A percentile compares a stretch with the other conserved stretches of the same genome.
Evolutionary conservation across 1,284 basidiomycete species (phyloP).

Genomic region (Rhodotorula sp.): DNA sequence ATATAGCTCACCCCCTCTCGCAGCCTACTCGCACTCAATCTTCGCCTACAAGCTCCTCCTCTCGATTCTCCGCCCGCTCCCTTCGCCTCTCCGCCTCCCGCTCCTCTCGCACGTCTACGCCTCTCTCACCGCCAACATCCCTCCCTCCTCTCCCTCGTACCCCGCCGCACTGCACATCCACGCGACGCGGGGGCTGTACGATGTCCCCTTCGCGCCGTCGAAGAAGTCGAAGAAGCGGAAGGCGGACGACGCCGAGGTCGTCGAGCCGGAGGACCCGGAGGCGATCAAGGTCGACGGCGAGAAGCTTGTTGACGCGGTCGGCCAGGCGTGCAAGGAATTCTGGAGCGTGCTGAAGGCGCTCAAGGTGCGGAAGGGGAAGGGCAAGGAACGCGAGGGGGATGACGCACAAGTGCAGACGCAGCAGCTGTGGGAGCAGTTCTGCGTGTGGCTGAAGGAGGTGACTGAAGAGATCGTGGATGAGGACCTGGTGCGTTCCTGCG

Average conservation of each 20-base stretch:
- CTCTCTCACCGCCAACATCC: slow-evolving; percentile 15
- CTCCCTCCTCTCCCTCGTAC: slow-evolving; percentile 15
- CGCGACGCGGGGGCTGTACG: slow-evolving; percentile 36
- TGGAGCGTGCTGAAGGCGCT: slow-evolving; percentile 31
- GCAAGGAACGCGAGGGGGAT: background rate
- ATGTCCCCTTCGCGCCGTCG: slow-evolving; percentile 33
- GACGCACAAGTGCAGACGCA: background rate
- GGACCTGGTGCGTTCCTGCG: slow-evolving; percentile 21
- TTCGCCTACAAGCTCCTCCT: slow-evolving; percentile 34
- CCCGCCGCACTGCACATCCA: slow-evolving; percentile 33
- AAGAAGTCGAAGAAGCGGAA: slow-evolving; percentile 27
- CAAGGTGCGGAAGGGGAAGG: slow-evolving; percentile 32
- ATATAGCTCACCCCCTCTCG: background rate
- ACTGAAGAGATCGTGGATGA: slow-evolving; percentile 26
- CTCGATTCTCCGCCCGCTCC: slow-evolving; percentile 37
- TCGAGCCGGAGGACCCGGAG: slow-evolving; percentile 14
- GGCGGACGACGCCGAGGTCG: slow-evolving; percentile 17
- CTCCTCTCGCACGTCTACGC: slow-evolving; percentile 42
- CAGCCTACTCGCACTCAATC: slow-evolving; percentile 33
- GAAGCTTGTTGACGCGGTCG: slow-evolving; percentile 42
- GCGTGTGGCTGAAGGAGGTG: slow-evolving; percentile 35
- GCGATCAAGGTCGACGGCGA: slow-evolving; percentile 34
- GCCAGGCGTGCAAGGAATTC: slow-evolving; percentile 31
- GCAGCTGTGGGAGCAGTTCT: slow-evolving; percentile 37
- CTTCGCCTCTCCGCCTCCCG: slow-evolving; percentile 39